A percentile compares a stretch with the other conserved stretches of the same genome.
Conservation (phyloP, 192 early-diverging fungal genomes). For the Linderina pennispora region DNA sequence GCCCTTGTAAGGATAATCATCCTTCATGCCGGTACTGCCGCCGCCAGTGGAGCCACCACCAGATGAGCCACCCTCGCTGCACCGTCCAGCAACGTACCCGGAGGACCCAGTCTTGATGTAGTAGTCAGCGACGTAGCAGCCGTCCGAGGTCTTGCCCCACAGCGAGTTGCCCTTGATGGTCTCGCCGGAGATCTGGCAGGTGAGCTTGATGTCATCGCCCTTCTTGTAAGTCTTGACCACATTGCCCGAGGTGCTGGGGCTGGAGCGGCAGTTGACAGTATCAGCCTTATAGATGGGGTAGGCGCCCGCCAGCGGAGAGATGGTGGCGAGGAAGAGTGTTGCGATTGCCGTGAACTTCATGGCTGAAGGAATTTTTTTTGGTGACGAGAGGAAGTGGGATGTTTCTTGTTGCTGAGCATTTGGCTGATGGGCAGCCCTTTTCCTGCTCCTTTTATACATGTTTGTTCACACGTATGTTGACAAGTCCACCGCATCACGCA, state of each 20-base stretch:
- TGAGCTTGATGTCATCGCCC: conserved; percentile 15
- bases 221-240: conserved; percentile 13
- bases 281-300: conserved; percentile 21
- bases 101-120: conserved; percentile 4
- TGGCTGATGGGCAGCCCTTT: too few relatives aligned
- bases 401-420: too few relatives aligned
- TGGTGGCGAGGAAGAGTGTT: conserved; percentile 4
- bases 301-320: conserved; percentile 3
- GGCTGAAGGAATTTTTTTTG: too few relatives aligned
- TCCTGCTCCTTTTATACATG: too few relatives aligned
- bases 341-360: conserved; percentile 8
- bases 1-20: conserved; percentile 5
- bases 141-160: conserved; percentile 19
- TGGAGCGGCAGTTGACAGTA: conserved; percentile 18
- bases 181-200: too few relatives aligned
- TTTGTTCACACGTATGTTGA: too few relatives aligned
- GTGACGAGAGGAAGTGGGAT: too few relatives aligned
- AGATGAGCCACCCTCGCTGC: too few relatives aligned
- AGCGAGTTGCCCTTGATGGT: conserved; percentile 12
- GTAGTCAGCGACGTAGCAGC: conserved; percentile 19
- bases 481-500: too few relatives aligned
- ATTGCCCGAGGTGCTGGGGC: conserved; percentile 12
- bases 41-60: too few relatives aligned
- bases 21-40: too few relatives aligned
- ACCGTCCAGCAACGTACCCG: background rate